Conservation (phyloP, 192 early-diverging fungal genomes). For the Coemansia sp. region DNA sequence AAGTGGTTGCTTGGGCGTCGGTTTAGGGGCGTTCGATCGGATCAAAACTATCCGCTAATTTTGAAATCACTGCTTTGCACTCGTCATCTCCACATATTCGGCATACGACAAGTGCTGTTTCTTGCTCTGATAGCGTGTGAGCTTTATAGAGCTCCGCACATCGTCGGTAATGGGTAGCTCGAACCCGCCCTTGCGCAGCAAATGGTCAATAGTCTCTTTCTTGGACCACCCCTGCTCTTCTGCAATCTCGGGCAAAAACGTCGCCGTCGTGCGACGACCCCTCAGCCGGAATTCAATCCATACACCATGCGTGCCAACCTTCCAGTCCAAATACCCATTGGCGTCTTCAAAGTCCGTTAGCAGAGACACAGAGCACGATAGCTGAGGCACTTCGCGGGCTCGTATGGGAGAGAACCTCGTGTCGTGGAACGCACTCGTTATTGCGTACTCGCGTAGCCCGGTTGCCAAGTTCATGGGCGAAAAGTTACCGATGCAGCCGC, state of each 20-base stretch:
- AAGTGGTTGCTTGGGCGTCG: too few relatives aligned
- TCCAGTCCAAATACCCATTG: conserved; percentile 80
- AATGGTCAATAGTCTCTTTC: conserved; percentile 76
- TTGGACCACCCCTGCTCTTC: conserved; percentile 90
- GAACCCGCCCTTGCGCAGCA: conserved; percentile 86
- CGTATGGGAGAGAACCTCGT: conserved; percentile 80
- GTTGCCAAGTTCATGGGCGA: conserved; percentile 62
- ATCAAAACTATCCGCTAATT: too few relatives aligned
- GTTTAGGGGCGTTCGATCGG: too few relatives aligned
- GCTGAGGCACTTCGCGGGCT: conserved; percentile 60
- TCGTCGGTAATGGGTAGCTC: conserved; percentile 60
- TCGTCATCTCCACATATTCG: conserved; percentile 53
- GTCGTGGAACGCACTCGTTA: conserved; percentile 81
- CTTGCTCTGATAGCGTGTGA: conserved; percentile 82
- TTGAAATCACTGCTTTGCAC: too few relatives aligned
- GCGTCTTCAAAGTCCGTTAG: conserved; percentile 85
- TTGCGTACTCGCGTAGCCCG: conserved; percentile 78
- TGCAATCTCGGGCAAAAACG: conserved; percentile 90
- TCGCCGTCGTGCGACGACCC: conserved; percentile 64
- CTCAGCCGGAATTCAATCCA: conserved; percentile 81
- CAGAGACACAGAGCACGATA: conserved; percentile 82
- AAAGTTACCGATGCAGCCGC: conserved; percentile 96
- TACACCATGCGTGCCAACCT: conserved; percentile 87
- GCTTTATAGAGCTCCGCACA: conserved; percentile 58
- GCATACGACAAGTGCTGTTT: conserved; percentile 70